Evolutionary conservation across 1,284 basidiomycete genomes (phyloP).

Genomic region (Ganoderma lingzhi): DNA sequence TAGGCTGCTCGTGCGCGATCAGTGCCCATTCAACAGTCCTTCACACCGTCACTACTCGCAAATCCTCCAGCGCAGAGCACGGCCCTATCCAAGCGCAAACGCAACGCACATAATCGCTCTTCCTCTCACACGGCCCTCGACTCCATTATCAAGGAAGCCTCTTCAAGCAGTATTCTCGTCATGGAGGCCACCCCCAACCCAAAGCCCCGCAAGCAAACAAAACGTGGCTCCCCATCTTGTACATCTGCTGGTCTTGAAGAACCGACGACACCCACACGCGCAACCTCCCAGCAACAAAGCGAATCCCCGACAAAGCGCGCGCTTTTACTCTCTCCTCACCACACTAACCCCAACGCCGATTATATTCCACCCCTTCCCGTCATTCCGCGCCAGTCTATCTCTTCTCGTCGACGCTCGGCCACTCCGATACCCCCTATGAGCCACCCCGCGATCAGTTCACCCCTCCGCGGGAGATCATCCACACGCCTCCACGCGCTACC

Average conservation of each 20-base stretch:
- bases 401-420: conserved; percentile 41
- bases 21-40: conserved; percentile 27
- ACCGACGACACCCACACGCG: conserved; percentile 37
- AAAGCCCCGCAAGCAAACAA: conserved; percentile 64
- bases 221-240: conserved; percentile 45
- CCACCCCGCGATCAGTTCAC: conserved; percentile 72
- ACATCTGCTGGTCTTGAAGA: conserved; percentile 27
- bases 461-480: conserved; percentile 67
- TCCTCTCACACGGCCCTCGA: conserved; percentile 27
- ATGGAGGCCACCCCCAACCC: conserved; percentile 62
- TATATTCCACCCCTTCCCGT: conserved; percentile 50
- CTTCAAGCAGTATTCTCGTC: conserved; percentile 30
- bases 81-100: conserved; percentile 45
- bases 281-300: conserved; percentile 37
- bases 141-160: conserved; percentile 17
- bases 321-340: conserved; percentile 53
- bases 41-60: conserved; percentile 30
- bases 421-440: conserved; percentile 69
- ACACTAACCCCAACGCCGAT: conserved; percentile 59
- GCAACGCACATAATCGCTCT: conserved; percentile 31
- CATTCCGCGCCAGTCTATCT: conserved; percentile 33
- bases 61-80: conserved; percentile 14
- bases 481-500: conserved; percentile 46
- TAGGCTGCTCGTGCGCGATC: conserved; percentile 34
- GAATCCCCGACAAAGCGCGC: conserved; percentile 43